Evolutionary conservation across 2,329 filamentous ascomycete genomes (phyloP).

Genomic region (Trichoderma atroviride): DNA sequence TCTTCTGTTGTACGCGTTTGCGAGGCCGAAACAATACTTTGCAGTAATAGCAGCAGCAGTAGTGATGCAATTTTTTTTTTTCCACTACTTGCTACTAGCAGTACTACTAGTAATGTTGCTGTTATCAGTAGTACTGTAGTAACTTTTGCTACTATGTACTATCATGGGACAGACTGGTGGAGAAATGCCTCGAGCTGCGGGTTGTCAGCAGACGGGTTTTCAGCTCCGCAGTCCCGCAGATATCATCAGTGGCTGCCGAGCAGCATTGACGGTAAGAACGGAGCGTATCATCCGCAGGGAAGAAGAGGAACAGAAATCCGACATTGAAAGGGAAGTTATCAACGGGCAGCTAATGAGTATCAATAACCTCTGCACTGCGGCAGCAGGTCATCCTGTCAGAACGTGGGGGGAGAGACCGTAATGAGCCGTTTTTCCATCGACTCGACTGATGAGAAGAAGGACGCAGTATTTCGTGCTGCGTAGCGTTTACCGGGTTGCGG

Average conservation of each 20-base stretch:
- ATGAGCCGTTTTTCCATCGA: not conserved
- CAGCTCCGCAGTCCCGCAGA: slow-evolving; percentile 11
- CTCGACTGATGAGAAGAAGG: not conserved
- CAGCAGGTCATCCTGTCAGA: not conserved
- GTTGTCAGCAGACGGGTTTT: slow-evolving; percentile 17
- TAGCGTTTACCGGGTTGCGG: slow-evolving; percentile 22
- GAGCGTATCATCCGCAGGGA: slow-evolving; percentile 18
- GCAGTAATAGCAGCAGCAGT: not conserved
- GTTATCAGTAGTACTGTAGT: not conserved
- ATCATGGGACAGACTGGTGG: slow-evolving; percentile 13
- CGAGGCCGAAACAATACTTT: not conserved
- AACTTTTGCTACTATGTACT: not conserved
- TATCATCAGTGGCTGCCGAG: slow-evolving; percentile 5
- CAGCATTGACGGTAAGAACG: slow-evolving; percentile 1
- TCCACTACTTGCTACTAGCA: not conserved
- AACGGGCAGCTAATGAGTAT: not conserved
- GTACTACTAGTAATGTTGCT: not conserved
- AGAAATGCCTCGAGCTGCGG: slow-evolving; percentile 4
- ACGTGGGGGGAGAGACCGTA: not conserved
- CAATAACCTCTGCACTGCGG: not conserved
- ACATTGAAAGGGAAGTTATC: not conserved
- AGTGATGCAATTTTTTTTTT: not conserved
- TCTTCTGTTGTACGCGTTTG: not conserved
- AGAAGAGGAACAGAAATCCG: not conserved
- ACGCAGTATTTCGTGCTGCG: not conserved